A percentile compares a stretch with the other conserved stretches of the same genome.
phyloP scores from a whole-genome alignment of 257 asterid species.

The Striga asiatica region DNA sequence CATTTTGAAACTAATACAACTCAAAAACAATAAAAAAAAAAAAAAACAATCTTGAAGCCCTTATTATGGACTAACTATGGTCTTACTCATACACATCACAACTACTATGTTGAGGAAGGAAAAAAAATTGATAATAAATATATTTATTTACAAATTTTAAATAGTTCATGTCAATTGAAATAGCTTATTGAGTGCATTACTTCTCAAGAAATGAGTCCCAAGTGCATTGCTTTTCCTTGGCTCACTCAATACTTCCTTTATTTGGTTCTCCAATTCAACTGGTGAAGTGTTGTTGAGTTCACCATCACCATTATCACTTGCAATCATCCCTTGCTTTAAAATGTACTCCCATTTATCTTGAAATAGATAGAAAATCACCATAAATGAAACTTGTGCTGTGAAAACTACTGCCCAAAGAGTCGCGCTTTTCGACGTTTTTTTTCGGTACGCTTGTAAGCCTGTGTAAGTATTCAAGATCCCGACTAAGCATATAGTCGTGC shows the following conservation, averaged over 20 bases:
- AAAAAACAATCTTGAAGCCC: too few species aligned
- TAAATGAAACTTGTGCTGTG: slow-evolving; percentile 65
- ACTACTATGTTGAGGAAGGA: too few species aligned
- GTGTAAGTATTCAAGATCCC: slow-evolving; percentile 61
- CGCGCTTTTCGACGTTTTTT: slow-evolving; percentile 42
- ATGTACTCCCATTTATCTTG: slow-evolving; percentile 89
- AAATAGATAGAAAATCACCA: slow-evolving; percentile 57
- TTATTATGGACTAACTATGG: too few species aligned
- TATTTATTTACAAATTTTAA: too few species aligned
- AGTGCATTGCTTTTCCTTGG: slow-evolving; percentile 69
- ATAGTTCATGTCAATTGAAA: slow-evolving; percentile 67
- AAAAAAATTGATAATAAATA: too few species aligned
- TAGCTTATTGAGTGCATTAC: slow-evolving; percentile 56
- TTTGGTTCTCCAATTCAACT: slow-evolving; percentile 19
- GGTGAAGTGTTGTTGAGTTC: not conserved
- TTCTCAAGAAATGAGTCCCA: slow-evolving; percentile 54
- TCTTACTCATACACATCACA: too few species aligned
- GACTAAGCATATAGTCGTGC: slow-evolving; percentile 43
- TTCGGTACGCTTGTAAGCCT: slow-evolving; percentile 56
- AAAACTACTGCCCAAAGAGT: slow-evolving; percentile 50
- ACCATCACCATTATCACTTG: not conserved
- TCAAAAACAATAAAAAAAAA: too few species aligned
- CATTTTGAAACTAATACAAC: too few species aligned
- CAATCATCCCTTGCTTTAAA: slow-evolving; percentile 40
- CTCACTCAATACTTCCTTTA: slow-evolving; percentile 20